Evolutionary conservation across 2,329 filamentous ascomycete genomes (phyloP).

Genomic region (Colletotrichum costaricense): DNA sequence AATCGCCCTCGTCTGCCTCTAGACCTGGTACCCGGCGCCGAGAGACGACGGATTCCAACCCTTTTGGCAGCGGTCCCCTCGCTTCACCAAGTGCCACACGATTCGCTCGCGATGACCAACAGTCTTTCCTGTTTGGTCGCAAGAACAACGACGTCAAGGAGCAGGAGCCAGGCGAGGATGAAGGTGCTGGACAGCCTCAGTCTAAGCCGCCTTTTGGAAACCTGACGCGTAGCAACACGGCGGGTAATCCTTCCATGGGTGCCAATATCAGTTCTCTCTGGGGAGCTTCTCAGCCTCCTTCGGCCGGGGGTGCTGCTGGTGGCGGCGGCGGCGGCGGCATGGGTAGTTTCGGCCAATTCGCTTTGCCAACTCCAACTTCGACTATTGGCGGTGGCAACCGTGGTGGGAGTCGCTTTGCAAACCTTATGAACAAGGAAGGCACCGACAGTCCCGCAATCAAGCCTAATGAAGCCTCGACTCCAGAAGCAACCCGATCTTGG

Average conservation of each 20-base stretch:
- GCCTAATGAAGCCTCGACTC: conserved; percentile 56
- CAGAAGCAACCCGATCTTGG: conserved; percentile 61
- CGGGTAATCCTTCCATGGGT: conserved; percentile 58
- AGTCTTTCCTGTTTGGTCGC: conserved; percentile 65
- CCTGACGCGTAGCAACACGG: conserved; percentile 66
- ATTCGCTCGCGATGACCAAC: conserved; percentile 71
- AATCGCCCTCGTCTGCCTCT: conserved; percentile 77
- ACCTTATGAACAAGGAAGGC: conserved; percentile 83
- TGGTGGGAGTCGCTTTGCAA: conserved; percentile 87
- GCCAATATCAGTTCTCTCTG: conserved; percentile 55
- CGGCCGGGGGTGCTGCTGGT: conserved; percentile 45
- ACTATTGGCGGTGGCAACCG: conserved; percentile 71
- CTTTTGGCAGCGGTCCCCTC: conserved; percentile 61
- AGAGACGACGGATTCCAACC: conserved; percentile 81
- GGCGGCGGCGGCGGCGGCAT: conserved; percentile 59
- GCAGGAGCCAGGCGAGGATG: conserved; percentile 55
- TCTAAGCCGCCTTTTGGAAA: conserved; percentile 54
- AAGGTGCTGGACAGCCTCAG: conserved; percentile 45
- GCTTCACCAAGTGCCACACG: conserved; percentile 72
- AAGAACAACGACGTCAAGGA: conserved; percentile 67
- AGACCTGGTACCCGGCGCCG: conserved; percentile 84
- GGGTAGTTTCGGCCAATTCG: conserved; percentile 92
- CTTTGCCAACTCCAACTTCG: conserved; percentile 68
- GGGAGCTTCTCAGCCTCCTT: conserved; percentile 45
- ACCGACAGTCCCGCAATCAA: conserved; percentile 70